These are phyloP conservation scores for Dictyophora rubrovolvata DNA, from an alignment of 768 basidiomycete genomes.

Conservation along the genomic window DNA sequence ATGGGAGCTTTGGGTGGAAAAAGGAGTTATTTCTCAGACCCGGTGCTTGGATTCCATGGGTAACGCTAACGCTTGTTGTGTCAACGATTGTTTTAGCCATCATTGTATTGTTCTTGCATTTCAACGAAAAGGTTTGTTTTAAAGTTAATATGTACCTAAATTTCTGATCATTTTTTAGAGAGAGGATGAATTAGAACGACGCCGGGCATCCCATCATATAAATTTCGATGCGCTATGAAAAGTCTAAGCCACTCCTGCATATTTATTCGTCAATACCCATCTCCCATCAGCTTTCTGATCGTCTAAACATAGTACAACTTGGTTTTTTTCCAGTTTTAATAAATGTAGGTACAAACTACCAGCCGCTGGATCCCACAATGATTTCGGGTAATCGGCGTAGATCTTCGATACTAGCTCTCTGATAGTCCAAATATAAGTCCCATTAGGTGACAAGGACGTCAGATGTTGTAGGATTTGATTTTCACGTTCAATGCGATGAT, in stretches of 20 bases:
- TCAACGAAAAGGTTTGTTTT: constrained; percentile 78
- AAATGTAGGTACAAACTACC: constrained; percentile 61
- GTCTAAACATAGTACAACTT: constrained; percentile 37
- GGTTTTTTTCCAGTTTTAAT: constrained; percentile 59
- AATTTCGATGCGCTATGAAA: constrained; percentile 88
- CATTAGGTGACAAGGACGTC: constrained; percentile 22
- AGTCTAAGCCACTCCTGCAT: background rate
- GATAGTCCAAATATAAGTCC: constrained; percentile 39
- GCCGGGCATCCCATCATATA: constrained; percentile 86
- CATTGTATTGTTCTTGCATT: constrained; percentile 78
- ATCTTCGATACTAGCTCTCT: constrained; percentile 55
- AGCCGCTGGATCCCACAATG: constrained; percentile 65
- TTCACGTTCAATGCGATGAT: constrained; percentile 76
- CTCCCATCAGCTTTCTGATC: constrained; percentile 41
- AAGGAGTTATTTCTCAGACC: constrained; percentile 85
- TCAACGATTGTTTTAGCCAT: constrained; percentile 64
- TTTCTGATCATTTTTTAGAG: constrained; percentile 37
- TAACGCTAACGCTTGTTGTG: constrained; percentile 76
- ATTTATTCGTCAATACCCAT: constrained; percentile 31
- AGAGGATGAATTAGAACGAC: constrained; percentile 87
- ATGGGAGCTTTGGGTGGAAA: constrained; percentile 52
- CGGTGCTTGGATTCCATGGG: constrained; percentile 97
- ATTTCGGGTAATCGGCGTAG: constrained; percentile 63
- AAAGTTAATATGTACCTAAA: background rate
- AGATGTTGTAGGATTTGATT: constrained; percentile 57